A percentile compares a stretch with the other conserved stretches of the same genome.
Evolutionary conservation across 495 filamentous ascomycete genomes (phyloP).

Genomic region (Penicillium steckii): DNA sequence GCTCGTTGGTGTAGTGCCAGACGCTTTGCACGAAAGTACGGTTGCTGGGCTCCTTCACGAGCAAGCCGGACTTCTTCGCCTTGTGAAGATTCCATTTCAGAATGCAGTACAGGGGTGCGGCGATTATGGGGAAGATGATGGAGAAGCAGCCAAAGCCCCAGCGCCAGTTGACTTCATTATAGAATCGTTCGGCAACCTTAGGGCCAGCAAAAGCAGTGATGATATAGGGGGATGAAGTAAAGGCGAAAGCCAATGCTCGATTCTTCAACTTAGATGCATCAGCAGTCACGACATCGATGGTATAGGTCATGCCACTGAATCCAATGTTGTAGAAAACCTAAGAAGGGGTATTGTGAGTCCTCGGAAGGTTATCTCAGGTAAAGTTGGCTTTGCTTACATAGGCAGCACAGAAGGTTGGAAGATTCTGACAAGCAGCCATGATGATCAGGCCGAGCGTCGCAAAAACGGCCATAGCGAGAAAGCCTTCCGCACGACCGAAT

Average conservation of each 20-base stretch:
- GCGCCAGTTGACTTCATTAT: conserved; percentile 49
- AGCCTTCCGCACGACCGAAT: conserved; percentile 59
- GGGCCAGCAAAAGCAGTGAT: conserved; percentile 40
- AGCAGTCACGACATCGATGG: conserved; percentile 55
- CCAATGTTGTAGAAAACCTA: conserved; percentile 49
- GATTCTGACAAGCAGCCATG: conserved; percentile 49
- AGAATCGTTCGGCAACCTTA: conserved; percentile 36
- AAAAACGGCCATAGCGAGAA: conserved; percentile 41
- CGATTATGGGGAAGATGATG: conserved; percentile 55
- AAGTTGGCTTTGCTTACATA: conserved; percentile 30
- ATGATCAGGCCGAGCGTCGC: conserved; percentile 44
- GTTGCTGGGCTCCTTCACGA: conserved; percentile 34
- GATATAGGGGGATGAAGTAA: conserved; percentile 49
- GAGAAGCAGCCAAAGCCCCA: conserved; percentile 60
- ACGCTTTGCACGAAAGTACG: conserved; percentile 39
- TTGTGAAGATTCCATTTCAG: conserved; percentile 52
- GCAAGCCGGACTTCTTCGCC: conserved; percentile 40
- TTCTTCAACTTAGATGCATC: conserved; percentile 59
- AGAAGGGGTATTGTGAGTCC: neutral
- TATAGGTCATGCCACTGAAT: conserved; percentile 54
- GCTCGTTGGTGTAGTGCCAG: conserved; percentile 52
- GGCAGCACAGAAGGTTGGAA: conserved; percentile 50
- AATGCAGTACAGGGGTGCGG: conserved; percentile 44
- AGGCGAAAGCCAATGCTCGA: conserved; percentile 58
- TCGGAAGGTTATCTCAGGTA: neutral